Percentiles rank a stretch among this genome's conserved stretches.
phyloP scores from a whole-genome alignment of 139 green algal genomes.

The Eudorina sp. region DNA sequence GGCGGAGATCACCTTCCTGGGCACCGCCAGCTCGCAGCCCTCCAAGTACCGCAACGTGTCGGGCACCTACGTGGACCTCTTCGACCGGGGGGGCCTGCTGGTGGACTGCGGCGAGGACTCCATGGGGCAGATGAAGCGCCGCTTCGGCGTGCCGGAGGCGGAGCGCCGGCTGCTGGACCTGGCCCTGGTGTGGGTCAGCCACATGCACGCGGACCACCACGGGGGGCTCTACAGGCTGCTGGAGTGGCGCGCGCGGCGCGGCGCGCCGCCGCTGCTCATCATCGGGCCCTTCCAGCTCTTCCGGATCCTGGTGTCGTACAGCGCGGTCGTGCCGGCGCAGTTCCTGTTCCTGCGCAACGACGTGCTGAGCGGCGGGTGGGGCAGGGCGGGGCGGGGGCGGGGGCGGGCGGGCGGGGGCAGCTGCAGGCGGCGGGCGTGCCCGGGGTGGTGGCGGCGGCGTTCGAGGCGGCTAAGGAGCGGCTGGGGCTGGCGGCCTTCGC shows the following conservation, averaged over 20 bases:
- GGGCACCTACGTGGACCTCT: constrained; percentile 85
- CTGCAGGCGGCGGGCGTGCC: background rate
- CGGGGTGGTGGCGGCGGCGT: background rate
- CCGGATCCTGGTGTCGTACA: constrained; percentile 76
- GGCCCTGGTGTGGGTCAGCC: constrained; percentile 89
- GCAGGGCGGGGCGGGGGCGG: background rate
- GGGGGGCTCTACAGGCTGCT: constrained; percentile 85
- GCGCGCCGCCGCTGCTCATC: constrained; percentile 78
- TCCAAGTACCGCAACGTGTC: constrained; percentile 97
- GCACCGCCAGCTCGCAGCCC: constrained; percentile 82
- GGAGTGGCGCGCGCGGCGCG: constrained; percentile 63
- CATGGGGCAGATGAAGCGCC: constrained; percentile 88
- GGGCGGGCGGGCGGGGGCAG: too few species aligned
- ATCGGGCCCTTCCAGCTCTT: constrained; percentile 87
- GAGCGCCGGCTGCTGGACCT: constrained; percentile 53
- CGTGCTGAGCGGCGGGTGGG: constrained; percentile 24
- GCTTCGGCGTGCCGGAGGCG: constrained; percentile 36
- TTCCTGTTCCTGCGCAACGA: constrained; percentile 79
- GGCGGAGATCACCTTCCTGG: constrained; percentile 72
- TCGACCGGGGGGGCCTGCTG: constrained; percentile 81
- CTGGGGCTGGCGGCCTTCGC: constrained; percentile 59
- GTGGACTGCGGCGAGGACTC: constrained; percentile 95
- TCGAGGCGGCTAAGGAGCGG: background rate
- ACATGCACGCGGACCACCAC: constrained; percentile 99
- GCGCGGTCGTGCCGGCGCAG: constrained; percentile 71